Percentiles rank a stretch among this genome's conserved stretches.
phyloP scores from a whole-genome alignment of 257 asterid genomes.

The Solanum corneliomulleri region DNA sequence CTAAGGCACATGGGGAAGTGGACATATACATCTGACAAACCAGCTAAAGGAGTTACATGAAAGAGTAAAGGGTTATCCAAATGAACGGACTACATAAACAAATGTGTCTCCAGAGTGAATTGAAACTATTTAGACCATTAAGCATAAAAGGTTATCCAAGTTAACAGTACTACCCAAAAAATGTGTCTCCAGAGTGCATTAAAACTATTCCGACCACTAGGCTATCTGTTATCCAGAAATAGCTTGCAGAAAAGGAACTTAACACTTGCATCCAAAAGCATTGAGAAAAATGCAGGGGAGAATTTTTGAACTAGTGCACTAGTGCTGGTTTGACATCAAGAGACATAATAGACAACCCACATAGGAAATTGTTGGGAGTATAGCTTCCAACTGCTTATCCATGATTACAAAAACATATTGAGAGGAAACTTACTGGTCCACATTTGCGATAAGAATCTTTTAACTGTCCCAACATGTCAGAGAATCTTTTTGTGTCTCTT shows the following conservation, averaged over 20 bases:
- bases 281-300: background rate
- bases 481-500: constrained; percentile 46
- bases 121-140: background rate
- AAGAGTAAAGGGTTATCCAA: background rate
- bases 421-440: constrained; percentile 50
- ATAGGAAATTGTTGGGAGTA: background rate
- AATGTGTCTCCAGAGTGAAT: background rate
- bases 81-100: background rate
- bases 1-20: background rate
- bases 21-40: background rate
- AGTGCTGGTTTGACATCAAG: background rate
- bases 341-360: background rate
- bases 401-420: background rate
- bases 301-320: background rate
- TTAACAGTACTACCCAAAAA: background rate
- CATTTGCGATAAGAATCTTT: constrained; percentile 57
- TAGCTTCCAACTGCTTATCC: background rate
- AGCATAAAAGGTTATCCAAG: background rate
- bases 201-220: background rate
- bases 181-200: background rate
- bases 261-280: background rate
- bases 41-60: background rate
- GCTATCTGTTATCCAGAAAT: background rate
- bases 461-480: constrained; percentile 47
- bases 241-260: background rate